Evolutionary conservation across 225 moss, liverwort and hornwort genomes (phyloP).

Genomic region (Rhytidiadelphus loreus): DNA sequence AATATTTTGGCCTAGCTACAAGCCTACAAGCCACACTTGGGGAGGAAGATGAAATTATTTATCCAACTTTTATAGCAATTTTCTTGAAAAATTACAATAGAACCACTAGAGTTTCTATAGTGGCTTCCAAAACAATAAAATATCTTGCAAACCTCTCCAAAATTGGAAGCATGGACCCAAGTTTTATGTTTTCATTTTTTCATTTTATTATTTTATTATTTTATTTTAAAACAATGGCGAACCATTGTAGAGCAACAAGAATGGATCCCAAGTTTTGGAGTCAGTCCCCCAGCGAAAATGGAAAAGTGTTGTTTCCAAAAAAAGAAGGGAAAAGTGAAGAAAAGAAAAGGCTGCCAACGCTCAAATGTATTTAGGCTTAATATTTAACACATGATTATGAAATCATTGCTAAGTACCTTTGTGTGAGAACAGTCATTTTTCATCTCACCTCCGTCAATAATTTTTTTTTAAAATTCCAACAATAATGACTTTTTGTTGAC

Average conservation of each 20-base stretch:
- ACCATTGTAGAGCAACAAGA: too few relatives aligned
- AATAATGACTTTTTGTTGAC: not conserved
- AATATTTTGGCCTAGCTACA: not conserved
- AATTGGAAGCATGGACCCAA: not conserved
- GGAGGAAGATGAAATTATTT: not conserved
- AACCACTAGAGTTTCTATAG: too few relatives aligned
- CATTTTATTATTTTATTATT: too few relatives aligned
- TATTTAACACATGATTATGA: not conserved
- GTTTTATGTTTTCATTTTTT: too few relatives aligned
- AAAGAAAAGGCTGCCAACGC: not conserved
- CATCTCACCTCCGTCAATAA: too few relatives aligned
- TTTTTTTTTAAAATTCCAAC: not conserved
- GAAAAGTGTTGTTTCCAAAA: too few relatives aligned
- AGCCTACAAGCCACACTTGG: not conserved
- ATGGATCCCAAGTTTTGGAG: too few relatives aligned
- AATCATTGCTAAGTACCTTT: not conserved
- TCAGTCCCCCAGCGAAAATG: too few relatives aligned
- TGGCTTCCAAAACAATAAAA: not conserved
- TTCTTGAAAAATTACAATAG: not conserved
- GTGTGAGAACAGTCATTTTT: not conserved
- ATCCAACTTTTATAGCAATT: not conserved
- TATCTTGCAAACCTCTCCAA: not conserved
- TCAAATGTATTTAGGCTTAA: not conserved
- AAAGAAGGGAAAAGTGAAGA: not conserved
- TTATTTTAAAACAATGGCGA: too few relatives aligned